Base-by-base conservation (phyloP, 495 filamentous ascomycete species). In the Aspergillus hancockii region DNA sequence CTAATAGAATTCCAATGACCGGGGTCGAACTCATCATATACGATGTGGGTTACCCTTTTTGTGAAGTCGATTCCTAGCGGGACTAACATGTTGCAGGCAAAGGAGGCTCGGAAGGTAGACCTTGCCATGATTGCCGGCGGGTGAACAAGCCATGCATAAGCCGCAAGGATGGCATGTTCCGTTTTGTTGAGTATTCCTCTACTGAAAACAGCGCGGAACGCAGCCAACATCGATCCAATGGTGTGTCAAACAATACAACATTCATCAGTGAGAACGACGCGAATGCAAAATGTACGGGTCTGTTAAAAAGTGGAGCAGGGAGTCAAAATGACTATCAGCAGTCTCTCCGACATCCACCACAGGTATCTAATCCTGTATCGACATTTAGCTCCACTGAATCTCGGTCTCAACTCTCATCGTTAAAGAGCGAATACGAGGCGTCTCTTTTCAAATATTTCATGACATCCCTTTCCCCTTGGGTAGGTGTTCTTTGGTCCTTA, bases 361-460 rank as follows among this genome's bases (percentile, higher is more conserved):
- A 32, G 31, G 31, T 32, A 10, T 13, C 14, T n/a, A 16, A 43
- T 18, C 16, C 10, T 43, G 13, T 18, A 4, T 13, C 38, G 16
- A 18, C 16, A 43, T 13, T 13, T 7, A 9, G 38, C n/a, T 13
- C 38, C 16, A 13, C n/a, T 4, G 38, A 4, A 43, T 43, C n/a
- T 43, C 13, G 16, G 13, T 18, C 38, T 14, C 38, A 9, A 4
- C 13, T 18, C 38, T 43, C 38, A 43, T 13, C 38, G 38, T 14
- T 43, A 43, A 43, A 13, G 38, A 43, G n/a, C 38, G n/a, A 18
- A 14, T 43, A 43, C 14, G 38, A 43, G 14, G 38, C 38, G 6
- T 43, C 38, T 43, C 38, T 43, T 43, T 43, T 43, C 38, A 43
- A 43, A 43, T 43, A 43, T 43, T 43, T 43, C 14, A 43, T 43